Base-by-base conservation (phyloP, 371 early-diverging fungal species). In the Mucor lusitanicus region DNA sequence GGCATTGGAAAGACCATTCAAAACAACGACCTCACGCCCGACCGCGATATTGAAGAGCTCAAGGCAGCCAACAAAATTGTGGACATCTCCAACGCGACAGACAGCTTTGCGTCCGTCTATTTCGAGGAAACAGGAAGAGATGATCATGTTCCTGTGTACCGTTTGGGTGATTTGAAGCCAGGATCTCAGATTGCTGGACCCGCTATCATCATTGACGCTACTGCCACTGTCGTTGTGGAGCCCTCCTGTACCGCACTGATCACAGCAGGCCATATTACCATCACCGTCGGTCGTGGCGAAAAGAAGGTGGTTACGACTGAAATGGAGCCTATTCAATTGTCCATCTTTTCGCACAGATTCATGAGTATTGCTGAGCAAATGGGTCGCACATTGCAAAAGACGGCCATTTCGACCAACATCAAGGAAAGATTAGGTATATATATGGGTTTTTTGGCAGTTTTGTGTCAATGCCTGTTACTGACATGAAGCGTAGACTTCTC, bases 321-420 rank as follows among this genome's bases (percentile, higher is more conserved):
- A 63, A 74, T 82, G 72, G 95, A 95, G 61, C 94, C 95, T 27
- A 94, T 97, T 62, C 91, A 90, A 76, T 82, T 98, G 9, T 88
- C 95, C 3, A 92, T 98, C 19, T 96, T 98, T 74, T 91, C 93
- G 0, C 96, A 97, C 80, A 89, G 99, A 3, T 98, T 98, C 70
- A 98, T 98, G 99, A 88, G 90, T 63, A 97, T 98, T 76, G 99
- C 98, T 13, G 97, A 98, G 71, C 97, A 98, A 78, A 98, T 98
- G 98, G 98, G 98, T 15, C 85, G 92, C 21, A 94, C 96, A 4
- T 75, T 98, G 23, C 95, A 97, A 76, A 94, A 95, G 78, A 98
- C 99, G 0, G 86, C 97, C 27, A 92, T 97, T 39, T 94, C 94
- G 30, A 97, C 97, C 25, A 98, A 98, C 65, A 97, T 98, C 76